Evolutionary conservation across 805 yeast species (phyloP).

Genomic region (Lipomyces chichibuensis): DNA sequence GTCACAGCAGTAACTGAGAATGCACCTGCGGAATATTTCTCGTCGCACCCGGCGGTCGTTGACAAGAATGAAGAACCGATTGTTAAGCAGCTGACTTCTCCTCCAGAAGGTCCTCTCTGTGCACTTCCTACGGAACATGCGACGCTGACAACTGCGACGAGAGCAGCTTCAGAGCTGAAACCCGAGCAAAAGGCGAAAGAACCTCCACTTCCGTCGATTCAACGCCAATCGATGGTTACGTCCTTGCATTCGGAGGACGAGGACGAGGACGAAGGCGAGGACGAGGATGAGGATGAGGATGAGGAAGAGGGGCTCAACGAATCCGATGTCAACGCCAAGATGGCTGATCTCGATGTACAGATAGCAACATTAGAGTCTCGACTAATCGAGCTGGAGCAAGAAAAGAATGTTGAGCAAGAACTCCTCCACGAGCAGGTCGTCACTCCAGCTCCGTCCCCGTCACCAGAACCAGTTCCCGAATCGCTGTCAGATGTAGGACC

Average conservation of each 20-base stretch:
- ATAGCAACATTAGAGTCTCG: slow-evolving; percentile 18
- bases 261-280: no score
- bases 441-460: slow-evolving; percentile 24
- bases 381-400: slow-evolving; percentile 7
- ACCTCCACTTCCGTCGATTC: neutral
- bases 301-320: slow-evolving; percentile 35
- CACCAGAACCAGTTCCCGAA: slow-evolving; percentile 6
- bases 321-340: slow-evolving; percentile 27
- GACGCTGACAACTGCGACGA: neutral
- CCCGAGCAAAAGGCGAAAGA: neutral
- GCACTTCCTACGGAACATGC: neutral
- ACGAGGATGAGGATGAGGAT: slow-evolving; percentile 30
- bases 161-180: neutral
- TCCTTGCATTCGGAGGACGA: neutral
- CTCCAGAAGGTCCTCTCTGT: neutral
- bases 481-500: neutral
- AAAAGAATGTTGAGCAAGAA: slow-evolving; percentile 14
- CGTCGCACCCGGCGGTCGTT: neutral
- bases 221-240: neutral
- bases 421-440: neutral
- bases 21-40: neutral
- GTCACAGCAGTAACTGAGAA: neutral
- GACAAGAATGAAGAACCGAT: neutral
- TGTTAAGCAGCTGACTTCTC: neutral
- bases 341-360: slow-evolving; percentile 18